These are phyloP conservation scores for Isabelozyma heimii DNA, from an alignment of 805 yeast genomes.

Conservation along the genomic window DNA sequence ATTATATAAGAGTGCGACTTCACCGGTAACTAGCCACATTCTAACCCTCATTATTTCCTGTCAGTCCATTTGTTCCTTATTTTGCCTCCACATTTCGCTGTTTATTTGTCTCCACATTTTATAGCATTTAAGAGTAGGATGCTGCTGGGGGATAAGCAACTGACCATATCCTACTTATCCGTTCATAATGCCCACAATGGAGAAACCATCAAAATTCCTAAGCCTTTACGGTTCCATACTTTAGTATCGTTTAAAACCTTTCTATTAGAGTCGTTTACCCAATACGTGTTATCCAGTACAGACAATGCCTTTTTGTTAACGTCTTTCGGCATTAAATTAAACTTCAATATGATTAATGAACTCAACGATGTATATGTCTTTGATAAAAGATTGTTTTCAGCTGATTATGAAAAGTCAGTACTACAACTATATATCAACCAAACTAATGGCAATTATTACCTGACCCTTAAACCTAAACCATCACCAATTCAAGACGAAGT, in stretches of 20 bases:
- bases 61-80: neutral
- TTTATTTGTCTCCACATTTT: neutral
- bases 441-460: slow-evolving; percentile 3
- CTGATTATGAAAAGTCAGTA: slow-evolving; percentile 8
- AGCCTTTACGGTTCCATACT: slow-evolving; percentile 40
- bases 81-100: neutral
- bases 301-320: slow-evolving; percentile 52
- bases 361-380: slow-evolving; percentile 56
- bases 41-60: neutral
- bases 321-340: slow-evolving; percentile 63
- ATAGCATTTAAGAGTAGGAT: slow-evolving; percentile 1
- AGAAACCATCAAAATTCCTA: slow-evolving; percentile 26
- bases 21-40: too few relatives aligned
- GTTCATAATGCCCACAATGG: slow-evolving; percentile 42
- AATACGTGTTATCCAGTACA: slow-evolving; percentile 13
- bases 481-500: neutral
- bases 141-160: neutral
- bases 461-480: neutral
- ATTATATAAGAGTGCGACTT: too few relatives aligned
- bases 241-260: slow-evolving; percentile 27
- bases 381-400: slow-evolving; percentile 57
- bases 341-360: slow-evolving; percentile 50
- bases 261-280: slow-evolving; percentile 24
- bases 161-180: slow-evolving; percentile 16
- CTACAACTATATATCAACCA: slow-evolving; percentile 7